Conservation (phyloP, 306 rosid species). For the Rosa lucieae region DNA sequence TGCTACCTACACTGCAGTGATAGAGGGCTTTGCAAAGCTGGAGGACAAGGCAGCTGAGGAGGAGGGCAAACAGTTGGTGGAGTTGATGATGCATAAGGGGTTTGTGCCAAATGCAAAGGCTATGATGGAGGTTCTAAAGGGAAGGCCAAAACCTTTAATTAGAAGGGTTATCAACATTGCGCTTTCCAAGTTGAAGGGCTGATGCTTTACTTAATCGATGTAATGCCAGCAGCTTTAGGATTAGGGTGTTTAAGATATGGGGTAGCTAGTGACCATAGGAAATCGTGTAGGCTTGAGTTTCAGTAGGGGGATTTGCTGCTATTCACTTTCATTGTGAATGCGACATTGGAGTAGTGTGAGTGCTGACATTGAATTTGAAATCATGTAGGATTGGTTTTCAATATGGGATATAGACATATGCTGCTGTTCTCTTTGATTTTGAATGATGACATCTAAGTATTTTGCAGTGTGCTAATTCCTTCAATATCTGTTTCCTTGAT, state of each 20-base stretch:
- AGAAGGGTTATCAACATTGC: background rate
- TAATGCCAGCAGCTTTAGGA: background rate
- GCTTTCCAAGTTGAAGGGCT: background rate
- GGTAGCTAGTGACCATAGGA: background rate
- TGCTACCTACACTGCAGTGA: conserved; percentile 44
- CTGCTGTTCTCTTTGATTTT: too few relatives aligned
- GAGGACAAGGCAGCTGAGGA: conserved; percentile 25
- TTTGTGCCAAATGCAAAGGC: conserved; percentile 61
- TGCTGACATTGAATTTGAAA: background rate
- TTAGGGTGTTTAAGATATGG: background rate
- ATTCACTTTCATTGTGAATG: background rate
- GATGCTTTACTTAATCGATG: background rate
- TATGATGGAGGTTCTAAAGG: conserved; percentile 41
- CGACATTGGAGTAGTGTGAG: background rate
- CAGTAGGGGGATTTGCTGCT: background rate
- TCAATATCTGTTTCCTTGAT: background rate
- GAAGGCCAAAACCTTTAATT: background rate
- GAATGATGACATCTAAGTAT: background rate
- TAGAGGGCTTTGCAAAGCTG: conserved; percentile 51
- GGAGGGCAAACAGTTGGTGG: conserved; percentile 50
- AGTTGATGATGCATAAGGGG: conserved; percentile 47
- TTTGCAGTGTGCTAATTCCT: background rate
- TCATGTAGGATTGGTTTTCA: background rate
- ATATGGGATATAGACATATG: background rate
- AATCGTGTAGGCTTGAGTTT: background rate